Evolutionary conservation across 257 asterid genomes (phyloP), one percentile per base, ranked within the genome.

Genomic region (Solanum appendiculatum): DNA sequence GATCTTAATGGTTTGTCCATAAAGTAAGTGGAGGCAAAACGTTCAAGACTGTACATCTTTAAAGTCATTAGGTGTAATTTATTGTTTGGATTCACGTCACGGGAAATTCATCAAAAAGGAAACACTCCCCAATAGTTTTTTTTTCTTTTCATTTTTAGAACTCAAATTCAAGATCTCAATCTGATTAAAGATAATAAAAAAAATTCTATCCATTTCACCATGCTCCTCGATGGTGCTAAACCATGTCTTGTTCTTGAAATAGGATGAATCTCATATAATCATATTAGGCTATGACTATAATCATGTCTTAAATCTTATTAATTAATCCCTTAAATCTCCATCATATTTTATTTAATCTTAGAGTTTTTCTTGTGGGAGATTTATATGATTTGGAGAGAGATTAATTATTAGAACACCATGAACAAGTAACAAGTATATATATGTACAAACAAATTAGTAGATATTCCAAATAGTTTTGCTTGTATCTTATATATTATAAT

Each of bases 1-100:
- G 0, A 48, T 0, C 16, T 48, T 16, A 48, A 16, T 15, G 0
- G 0, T 5, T 48, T 48, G 0, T 48, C 1, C 0, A 15, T 48
- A 21, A 48, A 48, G 23, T 7, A 48, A 48, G 23, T 2, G 3
- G 0, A 0, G 8, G 58, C 20, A 48, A 48, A 48, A 48, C 16
- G 7, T 5, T 48, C 1, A 48, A 2, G 1, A 48, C 20, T 3
- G 8, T 48, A 0, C 0, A 0, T 48, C 8, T 48, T 0, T 1
- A 48, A 48, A 48, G 23, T 46, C 20, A 4, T 46, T 46, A 14
- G 0, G 1, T 48, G 9, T 48, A 0, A 64, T 64, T 7, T 12
- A 13, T 63, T 64, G 1, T 27, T 64, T 27, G 9, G 0, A 64
- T 64, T 27, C 9, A 13, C 4, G 9, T 2, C 1, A 2, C 1